A percentile compares a stretch with the other conserved stretches of the same genome.
Conservation (phyloP, 2,329 filamentous ascomycete genomes). For the Aspergillus puulaauensis region DNA sequence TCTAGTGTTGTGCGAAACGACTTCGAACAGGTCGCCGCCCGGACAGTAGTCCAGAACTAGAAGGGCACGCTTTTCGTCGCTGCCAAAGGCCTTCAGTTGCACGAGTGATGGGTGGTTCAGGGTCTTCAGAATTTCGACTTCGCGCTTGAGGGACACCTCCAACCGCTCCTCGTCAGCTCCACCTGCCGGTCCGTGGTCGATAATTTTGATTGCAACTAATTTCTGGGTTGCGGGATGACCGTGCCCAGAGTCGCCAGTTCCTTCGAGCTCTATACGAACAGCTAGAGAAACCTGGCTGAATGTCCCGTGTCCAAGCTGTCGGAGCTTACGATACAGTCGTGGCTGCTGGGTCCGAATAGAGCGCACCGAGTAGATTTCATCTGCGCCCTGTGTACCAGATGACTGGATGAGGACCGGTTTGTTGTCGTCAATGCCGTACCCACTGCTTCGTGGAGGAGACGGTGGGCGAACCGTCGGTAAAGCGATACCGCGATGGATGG, state of each 20-base stretch:
- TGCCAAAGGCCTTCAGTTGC: constrained; percentile 87
- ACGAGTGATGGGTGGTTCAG: constrained; percentile 88
- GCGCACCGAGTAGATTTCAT: constrained; percentile 69
- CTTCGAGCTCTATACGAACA: constrained; percentile 67
- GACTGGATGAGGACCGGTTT: constrained; percentile 32
- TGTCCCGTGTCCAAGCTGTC: constrained; percentile 83
- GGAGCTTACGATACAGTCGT: constrained; percentile 75
- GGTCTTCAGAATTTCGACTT: constrained; percentile 88
- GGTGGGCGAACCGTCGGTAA: constrained; percentile 62
- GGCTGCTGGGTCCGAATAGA: constrained; percentile 68
- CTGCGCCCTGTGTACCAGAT: constrained; percentile 21
- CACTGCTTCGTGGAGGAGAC: constrained; percentile 76
- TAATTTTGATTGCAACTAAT: constrained; percentile 91
- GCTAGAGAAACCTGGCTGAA: constrained; percentile 94
- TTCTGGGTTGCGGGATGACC: constrained; percentile 60
- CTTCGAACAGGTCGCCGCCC: constrained; percentile 91
- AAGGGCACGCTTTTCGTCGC: constrained; percentile 77
- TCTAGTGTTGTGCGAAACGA: constrained; percentile 72
- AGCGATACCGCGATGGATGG: constrained; percentile 72
- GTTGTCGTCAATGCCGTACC: constrained; percentile 53
- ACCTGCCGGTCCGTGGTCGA: constrained; percentile 89
- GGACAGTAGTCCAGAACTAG: constrained; percentile 89
- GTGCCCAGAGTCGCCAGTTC: constrained; percentile 27
- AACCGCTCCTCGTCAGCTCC: constrained; percentile 91
- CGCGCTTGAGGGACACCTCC: constrained; percentile 88